phyloP scores from a whole-genome alignment of 106 monocot genomes.

The Posidonia australis region DNA sequence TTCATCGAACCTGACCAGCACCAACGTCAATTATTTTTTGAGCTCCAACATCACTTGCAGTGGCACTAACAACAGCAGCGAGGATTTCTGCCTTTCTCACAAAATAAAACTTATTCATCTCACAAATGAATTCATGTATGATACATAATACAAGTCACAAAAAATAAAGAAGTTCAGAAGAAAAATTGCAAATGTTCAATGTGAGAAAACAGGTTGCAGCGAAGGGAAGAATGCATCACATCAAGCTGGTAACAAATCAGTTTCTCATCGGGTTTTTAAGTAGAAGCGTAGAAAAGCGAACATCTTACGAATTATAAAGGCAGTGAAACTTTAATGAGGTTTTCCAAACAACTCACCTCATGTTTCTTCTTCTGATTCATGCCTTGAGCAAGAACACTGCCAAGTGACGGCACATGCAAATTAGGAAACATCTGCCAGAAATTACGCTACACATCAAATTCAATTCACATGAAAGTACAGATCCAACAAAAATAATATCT shows the following conservation, averaged over 20 bases:
- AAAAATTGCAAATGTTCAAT: neutral
- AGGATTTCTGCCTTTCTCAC: conserved; percentile 60
- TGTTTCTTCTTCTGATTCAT: conserved; percentile 96
- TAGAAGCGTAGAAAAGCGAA: neutral
- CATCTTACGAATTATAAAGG: neutral
- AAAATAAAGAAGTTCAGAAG: neutral
- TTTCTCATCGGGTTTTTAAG: neutral
- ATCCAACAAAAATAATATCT: neutral
- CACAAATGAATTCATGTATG: neutral
- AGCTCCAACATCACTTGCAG: conserved; percentile 45
- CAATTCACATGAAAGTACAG: neutral
- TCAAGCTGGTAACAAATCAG: neutral
- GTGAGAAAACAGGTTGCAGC: no score
- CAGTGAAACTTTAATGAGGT: neutral
- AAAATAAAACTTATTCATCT: conserved; percentile 2
- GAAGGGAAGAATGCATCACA: neutral
- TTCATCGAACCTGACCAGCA: conserved; percentile 71
- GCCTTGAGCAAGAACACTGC: conserved; percentile 79
- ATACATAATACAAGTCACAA: neutral
- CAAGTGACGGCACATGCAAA: conserved; percentile 40
- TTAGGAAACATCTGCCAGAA: conserved; percentile 40
- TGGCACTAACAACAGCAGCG: conserved; percentile 35
- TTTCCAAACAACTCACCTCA: conserved; percentile 50
- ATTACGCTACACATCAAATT: neutral
- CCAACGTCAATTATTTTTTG: conserved; percentile 85